Evolutionary conservation across 805 yeast species (phyloP), one percentile per base, ranked within the genome.

Genomic region (Saturnispora serradocipensis): DNA sequence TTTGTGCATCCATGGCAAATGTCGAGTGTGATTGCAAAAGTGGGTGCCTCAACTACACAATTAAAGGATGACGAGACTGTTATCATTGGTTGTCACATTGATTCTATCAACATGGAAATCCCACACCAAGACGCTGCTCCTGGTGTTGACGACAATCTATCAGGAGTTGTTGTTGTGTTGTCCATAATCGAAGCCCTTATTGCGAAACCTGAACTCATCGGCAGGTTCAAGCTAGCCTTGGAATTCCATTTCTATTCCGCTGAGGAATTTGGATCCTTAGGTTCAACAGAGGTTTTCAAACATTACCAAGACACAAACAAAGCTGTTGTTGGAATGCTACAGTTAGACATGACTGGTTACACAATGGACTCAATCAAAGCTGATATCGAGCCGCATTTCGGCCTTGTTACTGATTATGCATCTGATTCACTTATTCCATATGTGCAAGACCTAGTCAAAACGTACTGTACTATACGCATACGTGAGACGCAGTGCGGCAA

Each of bases 201-300:
- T 68, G 35, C 55, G 57, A 45, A 35, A 65, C 8, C 15, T 20
- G 16, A 36, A 7, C 15, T 46, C 25, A 7, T 48, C 4, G 25
- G 50, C 24, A 42, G 15, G 35, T 45, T 51, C 13, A 68, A 75
- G 43, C 87, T 88, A 67, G 80, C 95, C 0, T 67, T 91, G 18
- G 96, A 91, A 65, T 90, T 91, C 71, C 98, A 91, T 68, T 91
- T 88, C 74, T 91, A 88, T 70, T 80, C 95, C 27, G 98, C 96
- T 1, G 98, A 91, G 70, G 98, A 91, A 73, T 89, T 88, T 54
- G 97, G 97, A 0, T 70, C 88, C 51, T 71, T 87, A 49, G 98
- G 98, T 1, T 88, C 96, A 4, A 75, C 80, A 56, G 96, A 86
- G 55, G 78, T 91, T 10, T 87, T 86, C 65, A 67, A 77, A 9